Evolutionary conservation across 768 basidiomycete species (phyloP), one percentile per base, ranked within the genome.

Genomic region (Suillus clintonianus): DNA sequence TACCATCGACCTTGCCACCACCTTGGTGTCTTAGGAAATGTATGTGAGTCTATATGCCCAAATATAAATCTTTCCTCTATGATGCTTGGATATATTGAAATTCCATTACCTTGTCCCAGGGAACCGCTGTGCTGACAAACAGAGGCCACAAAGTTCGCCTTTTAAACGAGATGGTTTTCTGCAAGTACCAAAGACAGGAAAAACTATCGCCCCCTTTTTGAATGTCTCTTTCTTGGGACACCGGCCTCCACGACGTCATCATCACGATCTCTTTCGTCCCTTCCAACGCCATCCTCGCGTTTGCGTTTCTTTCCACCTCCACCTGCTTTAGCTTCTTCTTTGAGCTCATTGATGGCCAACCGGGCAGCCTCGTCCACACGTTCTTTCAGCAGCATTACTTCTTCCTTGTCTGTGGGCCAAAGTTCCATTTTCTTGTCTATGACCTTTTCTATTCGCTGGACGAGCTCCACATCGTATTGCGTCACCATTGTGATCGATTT

Each of bases 401-500:
- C 95, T 72, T 97, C 92, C 64, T 90, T 86, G 71, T 95, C 94
- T 0, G 89, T 89, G 11, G 89, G 89, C 83, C 91, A 99, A 42
- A 90, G 79, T 59, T 89, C 90, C 88, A 99, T 91, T 76, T 95
- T 92, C 79, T 97, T 97, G 45, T 87, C 95, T 24, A 91, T 88
- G 8, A 97, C 95, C 24, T 86, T 82, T 76, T 99, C 97, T 71
- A 99, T 98, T 10, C 97, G 89, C 76, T 97, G 95, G 5, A 98
- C 78, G 51, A 98, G 84, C 77, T 99, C 97, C 61, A 99, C 95
- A 68, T 99, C 97, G 76, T 99, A 99, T 77, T 99, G 97, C 6
- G 97, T 94, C 27, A 98, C 95, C 47, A 99, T 85, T n/a, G 96
- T 97, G 70, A 99, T 92, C 1, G 94, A 90, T 79, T 98, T 98